Percentiles rank a stretch among this genome's conserved stretches.
Conservation (phyloP, 768 basidiomycete species). For the Rossbeevera mucosa region DNA sequence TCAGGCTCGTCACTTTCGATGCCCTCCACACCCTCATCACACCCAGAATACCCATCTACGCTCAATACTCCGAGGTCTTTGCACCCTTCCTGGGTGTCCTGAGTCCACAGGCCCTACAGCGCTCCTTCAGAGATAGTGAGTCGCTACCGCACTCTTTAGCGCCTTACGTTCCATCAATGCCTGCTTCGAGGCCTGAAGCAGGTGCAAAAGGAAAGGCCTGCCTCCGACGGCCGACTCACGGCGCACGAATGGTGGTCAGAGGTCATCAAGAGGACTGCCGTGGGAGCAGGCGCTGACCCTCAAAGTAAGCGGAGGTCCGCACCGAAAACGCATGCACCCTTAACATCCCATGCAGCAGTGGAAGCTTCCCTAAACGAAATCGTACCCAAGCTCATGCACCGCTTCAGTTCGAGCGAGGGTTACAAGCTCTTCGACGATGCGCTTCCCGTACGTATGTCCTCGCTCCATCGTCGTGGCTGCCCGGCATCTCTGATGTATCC, state of each 20-base stretch:
- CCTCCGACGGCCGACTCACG: conserved; percentile 45
- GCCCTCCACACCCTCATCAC: conserved; percentile 70
- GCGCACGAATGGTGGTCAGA: conserved; percentile 70
- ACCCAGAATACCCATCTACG: conserved; percentile 62
- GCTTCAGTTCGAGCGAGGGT: conserved; percentile 68
- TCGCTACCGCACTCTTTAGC: background rate
- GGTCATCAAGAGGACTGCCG: conserved; percentile 67
- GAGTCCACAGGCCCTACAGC: conserved; percentile 46
- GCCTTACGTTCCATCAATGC: conserved; percentile 4
- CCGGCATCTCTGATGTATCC: conserved; percentile 5
- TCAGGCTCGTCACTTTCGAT: conserved; percentile 75
- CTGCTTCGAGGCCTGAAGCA: conserved; percentile 39
- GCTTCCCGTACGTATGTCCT: conserved; percentile 40
- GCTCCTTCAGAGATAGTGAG: conserved; percentile 58
- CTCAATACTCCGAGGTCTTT: conserved; percentile 59
- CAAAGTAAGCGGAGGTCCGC: conserved; percentile 36
- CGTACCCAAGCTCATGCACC: conserved; percentile 53
- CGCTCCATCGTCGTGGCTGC: background rate
- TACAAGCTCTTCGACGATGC: conserved; percentile 58
- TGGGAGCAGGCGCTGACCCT: conserved; percentile 67
- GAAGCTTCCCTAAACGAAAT: conserved; percentile 51
- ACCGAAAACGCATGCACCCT: conserved; percentile 19
- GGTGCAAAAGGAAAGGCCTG: conserved; percentile 56
- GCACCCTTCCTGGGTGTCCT: conserved; percentile 62
- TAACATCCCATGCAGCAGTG: conserved; percentile 41